Evolutionary conservation across 2,329 filamentous ascomycete species (phyloP).

Genomic region (Teratosphaeria destructans): DNA sequence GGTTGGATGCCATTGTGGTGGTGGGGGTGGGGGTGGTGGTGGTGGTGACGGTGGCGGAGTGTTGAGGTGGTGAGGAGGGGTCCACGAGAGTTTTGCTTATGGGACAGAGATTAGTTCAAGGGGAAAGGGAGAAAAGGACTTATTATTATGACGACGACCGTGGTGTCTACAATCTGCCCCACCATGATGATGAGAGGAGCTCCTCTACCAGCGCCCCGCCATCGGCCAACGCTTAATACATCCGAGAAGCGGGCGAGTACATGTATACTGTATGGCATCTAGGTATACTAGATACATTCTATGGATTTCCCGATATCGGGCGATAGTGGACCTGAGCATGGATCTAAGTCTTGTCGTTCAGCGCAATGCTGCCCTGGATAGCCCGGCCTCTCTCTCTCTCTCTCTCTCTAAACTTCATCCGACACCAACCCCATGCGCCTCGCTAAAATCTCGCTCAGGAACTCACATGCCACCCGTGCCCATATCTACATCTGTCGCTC

Average conservation of each 20-base stretch:
- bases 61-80: background rate
- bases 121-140: background rate
- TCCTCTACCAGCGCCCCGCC: too few relatives aligned
- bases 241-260: too few relatives aligned
- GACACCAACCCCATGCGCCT: background rate
- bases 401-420: too few relatives aligned
- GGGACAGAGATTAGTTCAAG: background rate
- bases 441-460: background rate
- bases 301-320: too few relatives aligned
- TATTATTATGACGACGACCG: background rate
- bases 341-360: too few relatives aligned
- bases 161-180: background rate
- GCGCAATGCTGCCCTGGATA: too few relatives aligned
- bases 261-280: too few relatives aligned
- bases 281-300: too few relatives aligned
- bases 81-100: background rate
- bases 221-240: too few relatives aligned
- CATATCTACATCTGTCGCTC: background rate
- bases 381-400: too few relatives aligned
- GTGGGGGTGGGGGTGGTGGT: background rate
- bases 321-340: too few relatives aligned
- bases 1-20: constrained; percentile 26
- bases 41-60: background rate
- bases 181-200: too few relatives aligned
- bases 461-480: background rate